phyloP scores from a whole-genome alignment of 768 basidiomycete genomes.

The Porphyrellus cyaneotinctus region DNA sequence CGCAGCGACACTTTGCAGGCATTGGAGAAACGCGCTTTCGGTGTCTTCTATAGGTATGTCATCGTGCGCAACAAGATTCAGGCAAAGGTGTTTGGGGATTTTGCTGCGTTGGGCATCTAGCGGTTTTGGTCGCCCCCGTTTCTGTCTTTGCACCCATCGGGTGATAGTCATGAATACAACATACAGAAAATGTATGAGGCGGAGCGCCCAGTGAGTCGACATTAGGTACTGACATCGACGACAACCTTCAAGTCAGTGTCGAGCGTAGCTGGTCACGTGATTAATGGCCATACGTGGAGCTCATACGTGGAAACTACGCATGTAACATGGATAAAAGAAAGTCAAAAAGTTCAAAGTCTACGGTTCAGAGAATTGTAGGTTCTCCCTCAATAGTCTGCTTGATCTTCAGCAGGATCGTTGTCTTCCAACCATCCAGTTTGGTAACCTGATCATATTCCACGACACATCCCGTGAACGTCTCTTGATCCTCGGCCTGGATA shows the following conservation, averaged over 20 bases:
- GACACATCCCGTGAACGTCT: constrained; percentile 78
- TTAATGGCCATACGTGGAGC: not conserved
- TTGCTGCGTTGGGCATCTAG: constrained; percentile 51
- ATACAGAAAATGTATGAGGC: constrained; percentile 57
- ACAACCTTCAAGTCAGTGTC: not conserved
- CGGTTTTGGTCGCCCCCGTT: constrained; percentile 40
- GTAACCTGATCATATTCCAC: constrained; percentile 89
- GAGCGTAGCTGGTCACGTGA: constrained; percentile 19
- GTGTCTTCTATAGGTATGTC: constrained; percentile 33
- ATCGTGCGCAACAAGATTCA: constrained; percentile 53
- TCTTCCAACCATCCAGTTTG: constrained; percentile 97
- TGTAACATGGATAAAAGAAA: not conserved
- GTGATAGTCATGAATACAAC: constrained; percentile 38
- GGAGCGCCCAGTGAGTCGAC: constrained; percentile 46
- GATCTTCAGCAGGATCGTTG: constrained; percentile 81
- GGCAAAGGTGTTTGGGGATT: constrained; percentile 61
- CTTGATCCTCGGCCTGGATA: constrained; percentile 64
- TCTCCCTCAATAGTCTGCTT: constrained; percentile 75
- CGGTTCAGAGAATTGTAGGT: constrained; percentile 31
- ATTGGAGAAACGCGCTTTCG: constrained; percentile 46
- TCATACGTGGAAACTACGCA: constrained; percentile 26
- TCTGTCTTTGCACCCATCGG: constrained; percentile 39
- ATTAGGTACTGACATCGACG: constrained; percentile 22
- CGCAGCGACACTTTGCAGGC: constrained; percentile 45
- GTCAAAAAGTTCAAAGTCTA: constrained; percentile 1